These are phyloP conservation scores for Prunus armeniaca DNA, from an alignment of 306 rosid species.

Conservation along the genomic window DNA sequence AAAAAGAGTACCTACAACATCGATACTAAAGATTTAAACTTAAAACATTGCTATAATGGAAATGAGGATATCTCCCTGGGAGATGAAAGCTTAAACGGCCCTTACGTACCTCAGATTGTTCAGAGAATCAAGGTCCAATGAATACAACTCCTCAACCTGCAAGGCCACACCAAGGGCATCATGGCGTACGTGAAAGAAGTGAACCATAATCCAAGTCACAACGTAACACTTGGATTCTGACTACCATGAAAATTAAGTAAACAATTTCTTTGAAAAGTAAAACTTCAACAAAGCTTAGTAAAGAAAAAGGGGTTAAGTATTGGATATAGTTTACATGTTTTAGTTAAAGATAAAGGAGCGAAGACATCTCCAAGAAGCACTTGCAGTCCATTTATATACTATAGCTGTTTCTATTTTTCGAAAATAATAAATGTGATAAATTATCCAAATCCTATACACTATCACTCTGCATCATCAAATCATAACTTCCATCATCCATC, in stretches of 20 bases:
- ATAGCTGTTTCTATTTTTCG: neutral
- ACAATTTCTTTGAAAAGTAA: neutral
- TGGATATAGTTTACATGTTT: neutral
- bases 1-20: neutral
- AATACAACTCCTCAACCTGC: conserved; percentile 96
- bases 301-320: neutral
- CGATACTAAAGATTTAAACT: conserved; percentile 7
- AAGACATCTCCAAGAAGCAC: neutral
- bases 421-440: conserved; percentile 1
- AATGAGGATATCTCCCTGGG: neutral
- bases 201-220: neutral
- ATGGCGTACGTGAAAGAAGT: conserved; percentile 2
- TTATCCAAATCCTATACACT: neutral
- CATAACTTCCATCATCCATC: neutral
- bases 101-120: conserved; percentile 66
- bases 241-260: neutral
- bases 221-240: neutral
- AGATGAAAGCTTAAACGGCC: conserved; percentile 20
- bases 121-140: conserved; percentile 79
- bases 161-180: conserved; percentile 28
- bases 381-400: neutral
- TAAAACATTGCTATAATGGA: conserved; percentile 16
- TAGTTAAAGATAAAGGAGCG: neutral
- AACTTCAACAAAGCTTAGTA: too few relatives aligned
- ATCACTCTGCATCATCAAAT: neutral